A percentile compares a stretch with the other conserved stretches of the same genome.
Evolutionary conservation across 2,329 filamentous ascomycete genomes (phyloP).

Genomic region (Zarea fungicola): DNA sequence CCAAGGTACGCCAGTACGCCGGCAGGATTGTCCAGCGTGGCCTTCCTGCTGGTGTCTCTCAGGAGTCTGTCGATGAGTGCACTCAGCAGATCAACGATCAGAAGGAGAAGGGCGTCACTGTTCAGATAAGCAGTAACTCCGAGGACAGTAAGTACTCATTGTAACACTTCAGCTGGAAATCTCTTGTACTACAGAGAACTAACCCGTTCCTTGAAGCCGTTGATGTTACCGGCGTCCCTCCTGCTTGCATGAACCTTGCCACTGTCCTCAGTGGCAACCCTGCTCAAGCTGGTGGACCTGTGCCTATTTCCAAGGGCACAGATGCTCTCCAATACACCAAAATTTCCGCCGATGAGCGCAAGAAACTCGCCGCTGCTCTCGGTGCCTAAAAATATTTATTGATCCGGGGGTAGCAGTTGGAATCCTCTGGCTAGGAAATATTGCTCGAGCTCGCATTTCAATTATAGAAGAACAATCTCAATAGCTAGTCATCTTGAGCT

Average conservation of each 20-base stretch:
- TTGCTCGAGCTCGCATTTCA: too few relatives aligned
- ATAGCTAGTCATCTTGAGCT: too few relatives aligned
- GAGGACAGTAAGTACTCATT: not conserved
- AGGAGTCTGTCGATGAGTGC: conserved; percentile 1
- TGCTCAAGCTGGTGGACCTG: not conserved
- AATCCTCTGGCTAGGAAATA: too few relatives aligned
- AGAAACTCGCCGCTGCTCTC: not conserved
- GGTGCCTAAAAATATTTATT: not conserved
- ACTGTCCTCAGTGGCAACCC: conserved; percentile 3
- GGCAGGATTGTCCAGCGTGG: not conserved
- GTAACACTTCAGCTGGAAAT: not conserved
- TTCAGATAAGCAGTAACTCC: not conserved
- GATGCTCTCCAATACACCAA: not conserved
- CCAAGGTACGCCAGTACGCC: not conserved
- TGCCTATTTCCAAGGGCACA: not conserved
- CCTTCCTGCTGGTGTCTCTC: conserved; percentile 2
- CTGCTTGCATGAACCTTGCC: conserved; percentile 8
- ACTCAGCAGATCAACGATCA: conserved; percentile 2
- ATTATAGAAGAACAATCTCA: too few relatives aligned
- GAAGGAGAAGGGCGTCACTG: not conserved
- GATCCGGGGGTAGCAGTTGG: too few relatives aligned
- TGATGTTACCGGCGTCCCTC: not conserved
- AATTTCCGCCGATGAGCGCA: not conserved
- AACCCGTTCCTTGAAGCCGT: not conserved
- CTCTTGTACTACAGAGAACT: too few relatives aligned